phyloP scores from a whole-genome alignment of 2,329 filamentous ascomycete genomes.

The Botrytis pseudocinerea region DNA sequence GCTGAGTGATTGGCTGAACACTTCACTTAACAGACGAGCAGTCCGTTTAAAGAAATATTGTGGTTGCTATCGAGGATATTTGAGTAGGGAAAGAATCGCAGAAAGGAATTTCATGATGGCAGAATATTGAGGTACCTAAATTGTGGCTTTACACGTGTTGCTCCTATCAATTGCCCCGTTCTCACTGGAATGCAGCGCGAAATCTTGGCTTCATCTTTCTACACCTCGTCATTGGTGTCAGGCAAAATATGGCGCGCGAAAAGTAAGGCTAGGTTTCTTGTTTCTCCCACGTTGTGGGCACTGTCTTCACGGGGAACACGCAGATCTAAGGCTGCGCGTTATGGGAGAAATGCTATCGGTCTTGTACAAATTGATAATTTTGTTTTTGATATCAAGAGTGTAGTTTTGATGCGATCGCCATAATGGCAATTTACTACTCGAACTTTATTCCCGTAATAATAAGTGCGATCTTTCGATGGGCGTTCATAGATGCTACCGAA shows the following conservation, averaged over 20 bases:
- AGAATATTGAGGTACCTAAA: conserved; percentile 1
- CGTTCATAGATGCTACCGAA: not conserved
- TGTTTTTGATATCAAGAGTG: too few species aligned
- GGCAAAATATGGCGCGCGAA: not conserved
- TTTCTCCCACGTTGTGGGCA: too few species aligned
- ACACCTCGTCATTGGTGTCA: too few species aligned
- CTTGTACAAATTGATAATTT: too few species aligned
- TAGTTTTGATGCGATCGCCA: not conserved
- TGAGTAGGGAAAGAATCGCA: too few species aligned
- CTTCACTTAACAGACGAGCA: too few species aligned
- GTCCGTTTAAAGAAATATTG: too few species aligned
- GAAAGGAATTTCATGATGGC: not conserved
- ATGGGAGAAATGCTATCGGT: not conserved
- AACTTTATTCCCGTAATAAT: not conserved
- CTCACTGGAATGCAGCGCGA: not conserved
- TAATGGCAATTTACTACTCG: not conserved
- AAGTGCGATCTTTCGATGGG: not conserved
- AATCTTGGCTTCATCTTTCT: not conserved
- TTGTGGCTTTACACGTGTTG: conserved; percentile 3
- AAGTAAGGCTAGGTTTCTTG: not conserved
- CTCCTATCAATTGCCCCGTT: not conserved
- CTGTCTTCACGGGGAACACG: not conserved
- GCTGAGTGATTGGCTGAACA: too few species aligned
- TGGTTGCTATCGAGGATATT: too few species aligned
- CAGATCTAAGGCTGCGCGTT: not conserved